Evolutionary conservation across 176 grass and related monocot genomes (phyloP).

Genomic region (Chloris gayana): DNA sequence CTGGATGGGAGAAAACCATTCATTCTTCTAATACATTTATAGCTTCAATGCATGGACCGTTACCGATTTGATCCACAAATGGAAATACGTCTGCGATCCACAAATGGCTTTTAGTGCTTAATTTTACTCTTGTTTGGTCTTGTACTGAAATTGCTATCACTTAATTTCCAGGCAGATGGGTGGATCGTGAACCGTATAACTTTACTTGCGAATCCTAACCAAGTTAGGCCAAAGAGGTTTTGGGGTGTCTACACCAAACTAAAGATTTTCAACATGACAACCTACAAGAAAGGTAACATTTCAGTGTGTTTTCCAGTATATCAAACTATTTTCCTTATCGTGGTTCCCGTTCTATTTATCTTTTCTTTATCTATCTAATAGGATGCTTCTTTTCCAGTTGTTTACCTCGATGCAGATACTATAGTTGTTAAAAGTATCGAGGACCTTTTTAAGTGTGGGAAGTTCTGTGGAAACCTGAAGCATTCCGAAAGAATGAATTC

Average conservation of each 20-base stretch:
- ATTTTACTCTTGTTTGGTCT: not conserved
- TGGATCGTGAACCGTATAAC: conserved; percentile 79
- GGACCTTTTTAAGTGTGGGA: conserved; percentile 85
- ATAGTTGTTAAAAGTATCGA: conserved; percentile 94
- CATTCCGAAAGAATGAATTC: conserved; percentile 99
- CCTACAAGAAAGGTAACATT: conserved; percentile 76
- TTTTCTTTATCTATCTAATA: conserved; percentile 3
- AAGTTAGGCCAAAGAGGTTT: conserved; percentile 80
- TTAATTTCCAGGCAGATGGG: conserved; percentile 78
- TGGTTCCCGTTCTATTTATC: not conserved
- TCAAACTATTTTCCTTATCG: not conserved
- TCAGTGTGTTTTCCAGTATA: not conserved
- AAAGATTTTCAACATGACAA: conserved; percentile 93
- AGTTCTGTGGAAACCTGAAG: conserved; percentile 95
- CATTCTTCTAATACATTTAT: not conserved
- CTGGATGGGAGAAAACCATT: not conserved
- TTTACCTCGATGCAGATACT: conserved; percentile 90
- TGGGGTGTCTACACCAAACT: conserved; percentile 97
- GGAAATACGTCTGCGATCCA: not conserved
- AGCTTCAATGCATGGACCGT: not conserved
- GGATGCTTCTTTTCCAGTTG: conserved; percentile 54
- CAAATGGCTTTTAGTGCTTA: not conserved
- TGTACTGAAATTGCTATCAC: not conserved
- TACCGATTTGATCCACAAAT: not conserved
- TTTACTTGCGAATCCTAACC: conserved; percentile 87